phyloP scores from a whole-genome alignment of 768 basidiomycete genomes.

The Collybia mongolica region DNA sequence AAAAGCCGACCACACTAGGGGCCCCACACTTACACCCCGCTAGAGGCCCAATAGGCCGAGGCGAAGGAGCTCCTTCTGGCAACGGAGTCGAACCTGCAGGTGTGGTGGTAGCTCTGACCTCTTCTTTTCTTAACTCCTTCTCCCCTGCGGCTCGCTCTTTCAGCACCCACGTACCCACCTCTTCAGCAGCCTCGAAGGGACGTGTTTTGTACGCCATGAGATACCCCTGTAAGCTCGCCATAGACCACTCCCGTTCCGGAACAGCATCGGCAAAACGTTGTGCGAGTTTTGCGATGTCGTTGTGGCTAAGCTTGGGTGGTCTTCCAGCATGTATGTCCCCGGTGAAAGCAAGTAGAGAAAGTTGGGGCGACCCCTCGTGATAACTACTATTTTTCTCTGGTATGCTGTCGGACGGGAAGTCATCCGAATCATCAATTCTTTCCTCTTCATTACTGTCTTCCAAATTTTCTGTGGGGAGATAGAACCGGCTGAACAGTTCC shows the following conservation, averaged over 20 bases:
- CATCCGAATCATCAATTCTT: slow-evolving; percentile 16
- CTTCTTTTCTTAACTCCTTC: slow-evolving; percentile 10
- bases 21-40: too few relatives aligned
- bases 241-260: slow-evolving; percentile 32
- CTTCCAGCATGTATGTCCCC: slow-evolving; percentile 24
- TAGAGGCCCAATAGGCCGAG: too few relatives aligned
- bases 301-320: slow-evolving; percentile 31
- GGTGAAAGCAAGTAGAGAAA: slow-evolving; percentile 9
- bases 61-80: too few relatives aligned
- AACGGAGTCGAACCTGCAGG: too few relatives aligned
- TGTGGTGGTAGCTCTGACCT: too few relatives aligned
- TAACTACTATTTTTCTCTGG: neutral
- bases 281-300: slow-evolving; percentile 39
- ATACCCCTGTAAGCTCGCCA: slow-evolving; percentile 40
- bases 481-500: slow-evolving; percentile 62
- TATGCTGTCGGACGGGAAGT: neutral
- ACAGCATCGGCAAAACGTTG: slow-evolving; percentile 46
- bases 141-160: slow-evolving; percentile 26
- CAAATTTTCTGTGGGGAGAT: slow-evolving; percentile 31
- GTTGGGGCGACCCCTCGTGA: slow-evolving; percentile 1
- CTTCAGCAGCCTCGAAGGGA: slow-evolving; percentile 46
- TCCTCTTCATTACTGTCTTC: slow-evolving; percentile 18
- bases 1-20: too few relatives aligned
- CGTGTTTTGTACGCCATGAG: slow-evolving; percentile 61
- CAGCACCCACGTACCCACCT: slow-evolving; percentile 41